Percentiles rank a stretch among this genome's conserved stretches.
Evolutionary conservation across 176 grass and related monocot genomes (phyloP).

Genomic region (Paspalum notatum): DNA sequence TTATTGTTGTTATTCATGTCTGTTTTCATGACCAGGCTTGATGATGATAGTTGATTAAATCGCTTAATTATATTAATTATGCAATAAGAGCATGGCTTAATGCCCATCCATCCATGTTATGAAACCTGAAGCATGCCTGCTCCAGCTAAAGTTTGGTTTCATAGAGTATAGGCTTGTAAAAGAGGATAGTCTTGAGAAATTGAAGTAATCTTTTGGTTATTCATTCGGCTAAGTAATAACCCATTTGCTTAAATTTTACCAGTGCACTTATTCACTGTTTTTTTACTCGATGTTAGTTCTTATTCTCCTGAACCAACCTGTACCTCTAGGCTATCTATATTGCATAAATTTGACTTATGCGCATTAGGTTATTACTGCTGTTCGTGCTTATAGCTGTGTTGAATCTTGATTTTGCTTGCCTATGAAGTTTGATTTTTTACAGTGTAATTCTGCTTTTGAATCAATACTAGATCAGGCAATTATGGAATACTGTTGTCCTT

Average conservation of each 20-base stretch:
- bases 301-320: background rate
- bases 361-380: constrained; percentile 17
- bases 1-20: constrained; percentile 2
- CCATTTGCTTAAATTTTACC: constrained; percentile 23
- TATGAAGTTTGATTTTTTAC: constrained; percentile 34
- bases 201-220: background rate
- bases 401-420: constrained; percentile 37
- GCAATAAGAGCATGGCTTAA: background rate
- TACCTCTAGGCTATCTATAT: constrained; percentile 3
- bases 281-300: background rate
- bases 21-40: constrained; percentile 11
- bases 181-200: background rate
- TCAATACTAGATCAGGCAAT: constrained; percentile 16
- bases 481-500: constrained; percentile 27
- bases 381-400: constrained; percentile 19
- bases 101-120: background rate
- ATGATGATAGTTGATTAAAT: background rate
- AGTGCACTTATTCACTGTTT: background rate
- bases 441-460: constrained; percentile 17
- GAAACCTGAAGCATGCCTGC: constrained; percentile 24
- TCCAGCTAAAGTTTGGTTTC: constrained; percentile 8
- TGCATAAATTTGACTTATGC: constrained; percentile 13
- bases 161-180: background rate
- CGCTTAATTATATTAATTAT: constrained; percentile 1
- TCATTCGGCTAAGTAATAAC: background rate